A percentile compares a stretch with the other conserved stretches of the same genome.
Evolutionary conservation across 2,329 filamentous ascomycete species (phyloP).

Genomic region (Hypocreales sp.): DNA sequence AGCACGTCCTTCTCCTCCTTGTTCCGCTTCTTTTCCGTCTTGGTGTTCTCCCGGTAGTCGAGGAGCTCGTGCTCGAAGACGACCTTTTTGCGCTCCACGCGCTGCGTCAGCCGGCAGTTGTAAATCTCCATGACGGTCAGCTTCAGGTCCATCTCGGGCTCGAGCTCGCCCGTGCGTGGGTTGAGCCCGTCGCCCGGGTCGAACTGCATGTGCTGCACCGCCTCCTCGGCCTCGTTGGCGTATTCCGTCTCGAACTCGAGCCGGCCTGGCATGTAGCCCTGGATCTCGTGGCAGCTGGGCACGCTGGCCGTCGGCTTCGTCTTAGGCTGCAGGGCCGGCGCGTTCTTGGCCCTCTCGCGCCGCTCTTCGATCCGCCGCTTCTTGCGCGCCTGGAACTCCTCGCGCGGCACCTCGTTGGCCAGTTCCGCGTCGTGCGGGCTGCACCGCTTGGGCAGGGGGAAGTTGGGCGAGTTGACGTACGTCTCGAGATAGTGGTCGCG

Average conservation of each 20-base stretch:
- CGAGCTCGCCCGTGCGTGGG: constrained; percentile 65
- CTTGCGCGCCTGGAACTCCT: constrained; percentile 86
- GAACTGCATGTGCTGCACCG: constrained; percentile 96
- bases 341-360: constrained; percentile 73
- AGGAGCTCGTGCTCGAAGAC: constrained; percentile 90
- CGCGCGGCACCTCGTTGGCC: constrained; percentile 66
- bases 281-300: constrained; percentile 91
- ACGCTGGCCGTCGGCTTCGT: constrained; percentile 93
- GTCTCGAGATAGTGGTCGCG: constrained; percentile 84
- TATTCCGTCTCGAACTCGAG: constrained; percentile 97
- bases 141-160: constrained; percentile 95
- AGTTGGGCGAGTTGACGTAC: constrained; percentile 69
- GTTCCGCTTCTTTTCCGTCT: constrained; percentile 82
- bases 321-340: constrained; percentile 71
- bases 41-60: constrained; percentile 84
- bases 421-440: constrained; percentile 68
- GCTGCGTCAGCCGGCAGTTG: constrained; percentile 77
- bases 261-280: constrained; percentile 96
- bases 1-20: constrained; percentile 88
- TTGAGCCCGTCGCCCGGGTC: constrained; percentile 91
- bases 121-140: constrained; percentile 98
- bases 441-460: constrained; percentile 76
- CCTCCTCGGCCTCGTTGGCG: constrained; percentile 94
- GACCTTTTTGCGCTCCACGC: constrained; percentile 89
- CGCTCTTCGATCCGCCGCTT: constrained; percentile 87